phyloP scores from a whole-genome alignment of 441 rosid genomes.

The Euphorbia schlechtendalii region DNA sequence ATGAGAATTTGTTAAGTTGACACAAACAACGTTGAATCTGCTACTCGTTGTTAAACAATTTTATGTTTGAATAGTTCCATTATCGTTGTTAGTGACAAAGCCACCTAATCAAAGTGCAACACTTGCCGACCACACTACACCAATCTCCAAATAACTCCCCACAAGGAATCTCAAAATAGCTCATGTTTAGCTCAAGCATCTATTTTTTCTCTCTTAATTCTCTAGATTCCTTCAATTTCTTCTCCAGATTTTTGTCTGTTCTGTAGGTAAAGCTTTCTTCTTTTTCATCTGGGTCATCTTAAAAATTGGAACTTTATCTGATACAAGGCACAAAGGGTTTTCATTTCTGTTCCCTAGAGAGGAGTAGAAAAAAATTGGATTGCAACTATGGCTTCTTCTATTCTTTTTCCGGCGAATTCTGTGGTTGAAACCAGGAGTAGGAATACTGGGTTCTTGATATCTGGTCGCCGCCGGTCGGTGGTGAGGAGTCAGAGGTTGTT shows the following conservation, averaged over 20 bases:
- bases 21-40: background rate
- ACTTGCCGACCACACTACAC: slow-evolving; percentile 10
- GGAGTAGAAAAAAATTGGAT: background rate
- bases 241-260: slow-evolving; percentile 1
- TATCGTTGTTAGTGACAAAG: slow-evolving; percentile 15
- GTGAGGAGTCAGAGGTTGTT: slow-evolving; percentile 37
- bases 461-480: slow-evolving; percentile 26
- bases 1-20: background rate
- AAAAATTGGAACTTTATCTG: background rate
- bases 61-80: slow-evolving; percentile 17
- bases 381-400: slow-evolving; percentile 62
- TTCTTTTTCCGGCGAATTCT: slow-evolving; percentile 58
- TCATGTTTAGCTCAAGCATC: slow-evolving; percentile 31
- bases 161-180: background rate
- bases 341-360: too few relatives aligned
- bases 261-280: background rate
- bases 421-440: slow-evolving; percentile 32
- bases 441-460: slow-evolving; percentile 11
- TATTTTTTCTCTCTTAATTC: slow-evolving; percentile 10
- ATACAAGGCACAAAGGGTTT: background rate
- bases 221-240: slow-evolving; percentile 27
- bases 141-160: slow-evolving; percentile 10
- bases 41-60: too few relatives aligned
- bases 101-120: slow-evolving; percentile 4
- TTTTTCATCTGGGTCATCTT: background rate